Percentiles rank a stretch among this genome's conserved stretches.
Conservation (phyloP, 345 rosid genomes). For the Murraya paniculata region DNA sequence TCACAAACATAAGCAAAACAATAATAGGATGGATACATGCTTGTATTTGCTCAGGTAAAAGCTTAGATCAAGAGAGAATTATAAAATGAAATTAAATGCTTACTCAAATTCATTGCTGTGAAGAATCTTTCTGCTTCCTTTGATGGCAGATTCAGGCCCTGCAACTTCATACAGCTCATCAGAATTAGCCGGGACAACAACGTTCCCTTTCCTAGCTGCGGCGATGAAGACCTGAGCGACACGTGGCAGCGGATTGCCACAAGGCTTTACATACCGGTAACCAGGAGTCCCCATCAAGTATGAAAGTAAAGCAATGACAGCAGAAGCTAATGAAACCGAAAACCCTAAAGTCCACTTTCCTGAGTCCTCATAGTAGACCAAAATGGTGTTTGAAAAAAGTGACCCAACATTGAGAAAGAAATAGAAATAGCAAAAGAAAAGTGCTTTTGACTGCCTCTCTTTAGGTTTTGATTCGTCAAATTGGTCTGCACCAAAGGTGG, state of each 20-base stretch:
- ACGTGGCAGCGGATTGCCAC: conserved; percentile 74
- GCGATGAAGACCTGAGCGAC: conserved; percentile 73
- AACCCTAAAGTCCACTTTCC: conserved; percentile 76
- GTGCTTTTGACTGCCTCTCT: conserved; percentile 35
- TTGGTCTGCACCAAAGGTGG: conserved; percentile 88
- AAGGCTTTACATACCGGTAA: conserved; percentile 49
- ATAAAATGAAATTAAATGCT: conserved; percentile 1
- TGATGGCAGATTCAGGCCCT: conserved; percentile 68
- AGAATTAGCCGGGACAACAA: conserved; percentile 32
- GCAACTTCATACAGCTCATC: conserved; percentile 53
- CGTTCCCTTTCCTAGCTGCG: conserved; percentile 44
- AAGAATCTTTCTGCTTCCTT: conserved; percentile 78
- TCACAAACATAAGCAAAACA: neutral
- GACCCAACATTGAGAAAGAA: conserved; percentile 74
- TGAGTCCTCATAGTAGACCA: conserved; percentile 66
- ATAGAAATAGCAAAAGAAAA: conserved; percentile 73
- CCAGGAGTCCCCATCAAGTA: conserved; percentile 35
- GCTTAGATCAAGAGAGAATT: too few relatives aligned
- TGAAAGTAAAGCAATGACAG: conserved; percentile 42
- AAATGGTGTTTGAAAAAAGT: conserved; percentile 65
- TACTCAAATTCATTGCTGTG: conserved; percentile 54
- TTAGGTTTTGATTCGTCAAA: conserved; percentile 48
- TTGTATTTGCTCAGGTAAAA: neutral
- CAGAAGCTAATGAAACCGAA: conserved; percentile 55
- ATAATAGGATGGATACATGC: neutral